phyloP scores from a whole-genome alignment of 257 asterid genomes.

The Solanum medicagineum region DNA sequence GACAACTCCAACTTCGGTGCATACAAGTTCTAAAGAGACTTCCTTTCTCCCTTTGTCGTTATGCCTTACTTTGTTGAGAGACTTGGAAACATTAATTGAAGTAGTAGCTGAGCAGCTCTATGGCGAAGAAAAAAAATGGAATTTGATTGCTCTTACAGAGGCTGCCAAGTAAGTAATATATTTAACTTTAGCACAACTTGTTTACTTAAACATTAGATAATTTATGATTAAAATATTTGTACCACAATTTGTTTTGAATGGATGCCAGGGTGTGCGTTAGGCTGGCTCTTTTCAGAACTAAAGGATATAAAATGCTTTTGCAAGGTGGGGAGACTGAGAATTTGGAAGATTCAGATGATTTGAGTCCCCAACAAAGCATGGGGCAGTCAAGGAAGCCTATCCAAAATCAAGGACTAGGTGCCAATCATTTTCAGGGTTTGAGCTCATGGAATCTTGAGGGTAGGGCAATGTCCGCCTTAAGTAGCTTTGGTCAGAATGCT shows the following conservation, averaged over 20 bases:
- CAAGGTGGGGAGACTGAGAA: constrained; percentile 79
- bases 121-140: constrained; percentile 92
- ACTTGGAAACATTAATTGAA: constrained; percentile 91
- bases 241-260: constrained; percentile 4
- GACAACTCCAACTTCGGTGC: constrained; percentile 32
- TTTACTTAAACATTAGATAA: neutral
- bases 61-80: constrained; percentile 81
- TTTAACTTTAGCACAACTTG: neutral
- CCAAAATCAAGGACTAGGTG: constrained; percentile 25
- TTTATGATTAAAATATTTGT: neutral
- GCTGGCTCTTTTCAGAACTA: constrained; percentile 42
- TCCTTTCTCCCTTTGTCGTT: constrained; percentile 66
- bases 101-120: constrained; percentile 73
- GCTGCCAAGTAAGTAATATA: constrained; percentile 48
- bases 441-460: constrained; percentile 63
- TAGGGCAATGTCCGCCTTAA: constrained; percentile 86
- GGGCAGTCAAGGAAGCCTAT: constrained; percentile 19
- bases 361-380: constrained; percentile 16
- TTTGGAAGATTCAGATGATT: constrained; percentile 18
- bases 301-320: constrained; percentile 89
- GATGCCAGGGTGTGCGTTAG: constrained; percentile 67
- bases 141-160: constrained; percentile 67
- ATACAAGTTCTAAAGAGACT: constrained; percentile 29
- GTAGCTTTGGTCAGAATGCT: constrained; percentile 73
- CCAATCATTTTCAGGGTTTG: constrained; percentile 24